Evolutionary conservation across 768 basidiomycete genomes (phyloP).

Genomic region (Amanita fuliginea): DNA sequence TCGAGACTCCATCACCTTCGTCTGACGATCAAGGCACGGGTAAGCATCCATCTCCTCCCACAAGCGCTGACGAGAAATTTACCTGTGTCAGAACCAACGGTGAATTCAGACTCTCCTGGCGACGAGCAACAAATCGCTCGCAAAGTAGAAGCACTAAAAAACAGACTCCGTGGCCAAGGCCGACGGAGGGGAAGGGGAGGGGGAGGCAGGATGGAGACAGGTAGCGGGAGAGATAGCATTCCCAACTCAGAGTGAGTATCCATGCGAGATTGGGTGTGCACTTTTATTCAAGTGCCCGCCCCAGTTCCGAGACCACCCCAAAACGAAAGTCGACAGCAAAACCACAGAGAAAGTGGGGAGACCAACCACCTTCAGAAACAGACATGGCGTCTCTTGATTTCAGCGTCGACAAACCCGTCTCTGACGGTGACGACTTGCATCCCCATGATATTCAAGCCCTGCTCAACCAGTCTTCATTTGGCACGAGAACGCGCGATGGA

Average conservation of each 20-base stretch:
- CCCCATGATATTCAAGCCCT: conserved; percentile 48
- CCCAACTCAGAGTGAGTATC: conserved; percentile 59
- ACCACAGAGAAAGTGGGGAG: conserved; percentile 85
- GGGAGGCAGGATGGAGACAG: conserved; percentile 38
- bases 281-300: conserved; percentile 1
- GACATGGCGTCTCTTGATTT: conserved; percentile 96
- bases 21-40: conserved; percentile 55
- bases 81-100: conserved; percentile 25
- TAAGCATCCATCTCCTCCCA: conserved; percentile 17
- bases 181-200: conserved; percentile 46
- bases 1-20: conserved; percentile 34
- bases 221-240: conserved; percentile 49
- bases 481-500: conserved; percentile 64
- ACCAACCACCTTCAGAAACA: conserved; percentile 64
- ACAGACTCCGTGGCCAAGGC: conserved; percentile 66
- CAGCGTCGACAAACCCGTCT: conserved; percentile 46
- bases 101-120: conserved; percentile 33
- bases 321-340: conserved; percentile 61
- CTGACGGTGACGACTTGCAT: conserved; percentile 14
- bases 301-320: conserved; percentile 49
- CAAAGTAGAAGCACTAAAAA: conserved; percentile 87
- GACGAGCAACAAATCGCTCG: conserved; percentile 89
- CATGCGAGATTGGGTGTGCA: background rate
- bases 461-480: conserved; percentile 65
- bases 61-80: background rate